Base-by-base conservation (phyloP, 1,284 basidiomycete genomes). In the Gymnopus androsaceus region DNA sequence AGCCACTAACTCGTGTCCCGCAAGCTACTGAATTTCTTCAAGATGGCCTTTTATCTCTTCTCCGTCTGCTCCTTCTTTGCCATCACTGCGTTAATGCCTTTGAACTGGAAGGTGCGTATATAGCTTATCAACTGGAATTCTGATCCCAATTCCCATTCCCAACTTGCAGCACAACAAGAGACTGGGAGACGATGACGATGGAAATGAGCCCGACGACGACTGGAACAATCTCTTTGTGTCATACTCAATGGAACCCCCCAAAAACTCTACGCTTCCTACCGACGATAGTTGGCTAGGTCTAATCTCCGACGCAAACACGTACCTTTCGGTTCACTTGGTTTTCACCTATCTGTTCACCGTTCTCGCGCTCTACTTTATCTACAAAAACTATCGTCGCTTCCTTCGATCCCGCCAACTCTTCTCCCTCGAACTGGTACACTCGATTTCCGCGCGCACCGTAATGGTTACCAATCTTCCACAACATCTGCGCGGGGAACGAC, bases 291-390 rank as follows among this genome's bases (percentile, higher is more conserved):
- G 90, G 90, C 78, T 90, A 38, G 93, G 94, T 67, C 79, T 95
- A 38, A 84, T 95, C 66, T 88, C 83, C 63, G 91, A 95, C 67
- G 90, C 93, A 19, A 88, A 90, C 68, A 87, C 90, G 0, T 94
- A 92, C 62, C 85, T 94, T 42, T 86, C 88, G 1, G 80, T 94
- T 14, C 95, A 99, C 69, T 84, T 99, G 51, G 68, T 94, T 56
- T 96, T 97, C 76, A 94, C 95, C 2, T 98, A 96, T 73, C 75
- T 95, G 48, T 96, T 98, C 78, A 95, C 95, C 1, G 67, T 87
- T 46, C 83, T 98, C 51, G 84, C 93, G 0, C 82, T 98, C 59
- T 86, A 85, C 56, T 92, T 92, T 72, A 85, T 97, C 51, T 88
- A 94, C 77, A 84, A 85, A 63, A 96, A 95, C 69, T 98, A 95